Percentiles rank a stretch among this genome's conserved stretches.
These are phyloP conservation scores for Lyophyllum shimeji DNA, from an alignment of 768 basidiomycete species.

Conservation along the genomic window DNA sequence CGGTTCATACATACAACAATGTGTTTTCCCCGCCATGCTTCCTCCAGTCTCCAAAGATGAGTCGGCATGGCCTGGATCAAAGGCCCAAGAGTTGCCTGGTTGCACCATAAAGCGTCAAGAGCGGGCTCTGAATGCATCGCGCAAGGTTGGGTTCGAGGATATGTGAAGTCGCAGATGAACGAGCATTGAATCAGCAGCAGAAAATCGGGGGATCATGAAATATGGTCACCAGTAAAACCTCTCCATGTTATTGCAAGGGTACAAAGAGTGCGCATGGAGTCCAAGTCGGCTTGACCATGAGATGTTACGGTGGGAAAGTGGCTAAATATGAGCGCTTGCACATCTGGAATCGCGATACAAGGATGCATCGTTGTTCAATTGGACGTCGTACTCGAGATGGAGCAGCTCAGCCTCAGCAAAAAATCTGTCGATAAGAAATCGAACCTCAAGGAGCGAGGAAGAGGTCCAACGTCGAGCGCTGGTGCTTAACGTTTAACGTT, in stretches of 20 bases:
- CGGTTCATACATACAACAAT: neutral
- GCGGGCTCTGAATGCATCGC: neutral
- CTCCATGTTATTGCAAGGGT: neutral
- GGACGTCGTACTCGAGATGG: too few relatives aligned
- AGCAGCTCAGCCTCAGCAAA: too few relatives aligned
- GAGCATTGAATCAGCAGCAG: neutral
- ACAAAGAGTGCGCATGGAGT: neutral
- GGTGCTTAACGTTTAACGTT: too few relatives aligned
- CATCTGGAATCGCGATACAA: neutral
- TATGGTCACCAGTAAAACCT: neutral
- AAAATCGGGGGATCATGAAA: neutral
- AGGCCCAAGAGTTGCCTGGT: neutral
- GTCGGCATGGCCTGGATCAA: conserved; percentile 2
- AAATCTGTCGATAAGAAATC: too few relatives aligned
- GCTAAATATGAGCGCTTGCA: neutral
- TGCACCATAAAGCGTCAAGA: neutral
- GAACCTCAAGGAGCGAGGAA: too few relatives aligned
- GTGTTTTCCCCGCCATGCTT: neutral
- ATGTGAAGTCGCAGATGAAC: neutral
- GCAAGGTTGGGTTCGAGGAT: too few relatives aligned
- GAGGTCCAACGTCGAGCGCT: too few relatives aligned
- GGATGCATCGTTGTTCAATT: neutral
- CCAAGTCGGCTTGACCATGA: neutral
- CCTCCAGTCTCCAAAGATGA: neutral
- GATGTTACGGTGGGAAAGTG: neutral